Percentiles rank a stretch among this genome's conserved stretches.
These are phyloP conservation scores for Cercophora samala DNA, from an alignment of 495 filamentous ascomycete genomes.

Conservation along the genomic window DNA sequence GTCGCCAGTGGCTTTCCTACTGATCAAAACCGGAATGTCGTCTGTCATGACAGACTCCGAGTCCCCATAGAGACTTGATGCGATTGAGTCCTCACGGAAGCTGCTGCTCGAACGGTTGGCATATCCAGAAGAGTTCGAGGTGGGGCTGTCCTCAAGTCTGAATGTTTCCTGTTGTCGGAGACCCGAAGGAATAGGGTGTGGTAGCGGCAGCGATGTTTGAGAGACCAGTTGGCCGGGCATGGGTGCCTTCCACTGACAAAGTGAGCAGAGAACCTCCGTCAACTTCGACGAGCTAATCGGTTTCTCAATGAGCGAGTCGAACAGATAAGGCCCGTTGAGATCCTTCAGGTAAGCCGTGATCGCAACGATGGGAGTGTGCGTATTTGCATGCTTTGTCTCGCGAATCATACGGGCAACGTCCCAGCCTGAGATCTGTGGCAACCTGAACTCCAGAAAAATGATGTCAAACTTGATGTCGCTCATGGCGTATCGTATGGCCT, in stretches of 20 bases:
- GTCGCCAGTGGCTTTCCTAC: conserved; percentile 63
- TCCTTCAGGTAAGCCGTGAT: conserved; percentile 98
- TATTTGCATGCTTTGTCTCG: conserved; percentile 89
- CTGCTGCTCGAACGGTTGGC: conserved; percentile 64
- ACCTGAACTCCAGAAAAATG: conserved; percentile 94
- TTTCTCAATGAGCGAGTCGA: conserved; percentile 91
- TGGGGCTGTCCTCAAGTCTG: conserved; percentile 75
- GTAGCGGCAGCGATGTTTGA: conserved; percentile 31
- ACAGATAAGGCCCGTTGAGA: conserved; percentile 87
- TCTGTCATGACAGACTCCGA: conserved; percentile 76
- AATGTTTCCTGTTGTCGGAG: conserved; percentile 60
- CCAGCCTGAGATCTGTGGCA: conserved; percentile 89
- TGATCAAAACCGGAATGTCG: conserved; percentile 72
- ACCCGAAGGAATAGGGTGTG: conserved; percentile 58
- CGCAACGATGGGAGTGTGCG: conserved; percentile 91
- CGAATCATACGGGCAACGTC: conserved; percentile 97
- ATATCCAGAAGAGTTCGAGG: conserved; percentile 76
- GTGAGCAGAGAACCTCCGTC: conserved; percentile 74
- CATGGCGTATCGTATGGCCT: conserved; percentile 87
- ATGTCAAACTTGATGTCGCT: conserved; percentile 95
- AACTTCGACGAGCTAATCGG: conserved; percentile 87
- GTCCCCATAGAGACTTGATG: conserved; percentile 81
- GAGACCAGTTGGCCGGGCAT: conserved; percentile 44
- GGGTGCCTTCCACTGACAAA: conserved; percentile 91
- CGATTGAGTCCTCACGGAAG: conserved; percentile 79